These are phyloP conservation scores for Phaeophleospora eucalypticola DNA, from an alignment of 2,329 filamentous ascomycete species.

Conservation along the genomic window DNA sequence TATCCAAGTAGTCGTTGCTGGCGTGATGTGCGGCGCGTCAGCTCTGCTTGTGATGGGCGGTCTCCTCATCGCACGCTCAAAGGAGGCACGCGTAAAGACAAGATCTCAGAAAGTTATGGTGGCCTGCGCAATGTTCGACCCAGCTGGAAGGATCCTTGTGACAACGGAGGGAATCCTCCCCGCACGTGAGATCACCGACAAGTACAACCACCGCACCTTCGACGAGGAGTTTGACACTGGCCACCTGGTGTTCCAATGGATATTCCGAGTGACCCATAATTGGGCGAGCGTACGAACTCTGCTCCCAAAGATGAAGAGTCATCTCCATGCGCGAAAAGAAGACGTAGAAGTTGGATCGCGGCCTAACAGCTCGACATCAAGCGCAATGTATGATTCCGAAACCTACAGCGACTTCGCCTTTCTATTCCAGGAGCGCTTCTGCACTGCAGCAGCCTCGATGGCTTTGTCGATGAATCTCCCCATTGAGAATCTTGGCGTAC, in stretches of 20 bases:
- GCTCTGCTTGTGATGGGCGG: constrained; percentile 34
- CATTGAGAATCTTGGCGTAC: constrained; percentile 32
- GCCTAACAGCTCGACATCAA: constrained; percentile 28
- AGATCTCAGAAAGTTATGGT: constrained; percentile 53
- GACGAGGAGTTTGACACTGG: constrained; percentile 71
- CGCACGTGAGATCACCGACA: constrained; percentile 72
- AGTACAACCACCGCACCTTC: constrained; percentile 61
- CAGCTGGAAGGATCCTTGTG: constrained; percentile 62
- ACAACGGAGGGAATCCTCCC: constrained; percentile 66
- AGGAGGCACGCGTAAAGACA: constrained; percentile 36
- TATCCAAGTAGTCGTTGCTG: constrained; percentile 68
- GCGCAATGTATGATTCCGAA: constrained; percentile 48
- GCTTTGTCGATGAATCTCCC: constrained; percentile 55
- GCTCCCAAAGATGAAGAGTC: constrained; percentile 66
- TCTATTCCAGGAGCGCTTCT: constrained; percentile 79
- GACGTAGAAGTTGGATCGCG: constrained; percentile 27
- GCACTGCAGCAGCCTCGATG: constrained; percentile 70
- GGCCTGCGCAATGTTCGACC: constrained; percentile 63
- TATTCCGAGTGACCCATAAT: constrained; percentile 74
- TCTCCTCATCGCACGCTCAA: constrained; percentile 37
- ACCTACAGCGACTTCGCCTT: constrained; percentile 67
- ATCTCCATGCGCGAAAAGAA: constrained; percentile 51
- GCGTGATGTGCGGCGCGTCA: constrained; percentile 52
- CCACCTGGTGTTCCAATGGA: constrained; percentile 82
- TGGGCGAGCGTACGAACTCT: constrained; percentile 68